Conservation (phyloP, 2,329 filamentous ascomycete species). For the Pseudogymnoascus sp. region DNA sequence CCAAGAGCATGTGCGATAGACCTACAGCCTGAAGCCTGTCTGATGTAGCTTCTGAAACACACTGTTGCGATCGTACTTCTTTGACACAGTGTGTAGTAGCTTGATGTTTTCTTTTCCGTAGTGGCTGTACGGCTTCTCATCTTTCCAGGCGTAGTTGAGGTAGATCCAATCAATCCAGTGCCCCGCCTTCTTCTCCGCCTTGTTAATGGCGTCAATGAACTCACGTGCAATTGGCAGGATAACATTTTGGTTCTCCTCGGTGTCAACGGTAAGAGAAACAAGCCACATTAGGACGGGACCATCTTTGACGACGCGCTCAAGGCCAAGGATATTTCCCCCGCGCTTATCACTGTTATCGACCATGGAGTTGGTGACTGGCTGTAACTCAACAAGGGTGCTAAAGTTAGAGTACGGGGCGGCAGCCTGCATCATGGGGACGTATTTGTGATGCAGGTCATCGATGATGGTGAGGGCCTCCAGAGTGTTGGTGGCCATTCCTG, state of each 20-base stretch:
- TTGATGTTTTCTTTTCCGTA: slow-evolving; percentile 36
- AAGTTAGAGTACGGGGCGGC: slow-evolving; percentile 20
- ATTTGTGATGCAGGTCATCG: slow-evolving; percentile 14
- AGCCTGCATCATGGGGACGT: slow-evolving; percentile 16
- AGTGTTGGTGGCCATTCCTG: slow-evolving; percentile 22
- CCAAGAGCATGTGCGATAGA: slow-evolving; percentile 21
- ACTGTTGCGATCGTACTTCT: slow-evolving; percentile 34
- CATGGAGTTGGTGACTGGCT: slow-evolving; percentile 29
- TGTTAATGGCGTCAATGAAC: slow-evolving; percentile 12
- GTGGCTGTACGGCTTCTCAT: slow-evolving; percentile 34
- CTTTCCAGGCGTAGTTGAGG: slow-evolving; percentile 39
- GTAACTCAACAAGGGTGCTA: slow-evolving; percentile 23
- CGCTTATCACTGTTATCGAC: slow-evolving; percentile 21
- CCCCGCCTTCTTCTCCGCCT: slow-evolving; percentile 10
- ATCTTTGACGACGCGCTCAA: slow-evolving; percentile 29
- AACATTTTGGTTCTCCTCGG: slow-evolving; percentile 21
- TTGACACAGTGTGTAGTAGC: slow-evolving; percentile 26
- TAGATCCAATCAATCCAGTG: slow-evolving; percentile 32
- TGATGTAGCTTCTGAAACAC: slow-evolving; percentile 32
- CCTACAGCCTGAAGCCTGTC: slow-evolving; percentile 21
- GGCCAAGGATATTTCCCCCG: slow-evolving; percentile 31
- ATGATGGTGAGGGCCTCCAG: slow-evolving; percentile 15
- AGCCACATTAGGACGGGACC: slow-evolving; percentile 21
- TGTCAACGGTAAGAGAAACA: slow-evolving; percentile 15
- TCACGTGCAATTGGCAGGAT: slow-evolving; percentile 24